These are phyloP conservation scores for Vigna mungo DNA, from an alignment of 306 rosid genomes.

Conservation along the genomic window DNA sequence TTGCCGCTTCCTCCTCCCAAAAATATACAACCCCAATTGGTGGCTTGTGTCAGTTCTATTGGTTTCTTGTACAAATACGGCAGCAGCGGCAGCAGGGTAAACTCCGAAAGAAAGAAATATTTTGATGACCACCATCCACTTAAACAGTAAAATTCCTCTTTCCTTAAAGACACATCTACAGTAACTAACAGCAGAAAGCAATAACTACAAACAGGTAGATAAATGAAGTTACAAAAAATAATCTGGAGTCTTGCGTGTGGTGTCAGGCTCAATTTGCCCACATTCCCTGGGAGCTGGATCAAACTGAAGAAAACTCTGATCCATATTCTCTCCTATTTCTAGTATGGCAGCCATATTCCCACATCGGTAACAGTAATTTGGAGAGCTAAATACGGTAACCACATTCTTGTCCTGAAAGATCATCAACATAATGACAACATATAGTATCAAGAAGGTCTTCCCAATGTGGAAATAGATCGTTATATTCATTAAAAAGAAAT, in stretches of 20 bases:
- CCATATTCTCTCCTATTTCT: conserved; percentile 97
- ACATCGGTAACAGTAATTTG: conserved; percentile 97
- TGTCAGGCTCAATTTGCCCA: conserved; percentile 96
- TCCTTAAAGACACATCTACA: conserved; percentile 74
- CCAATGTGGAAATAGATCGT: not conserved
- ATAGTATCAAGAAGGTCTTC: conserved; percentile 27
- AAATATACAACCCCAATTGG: conserved; percentile 83
- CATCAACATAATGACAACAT: conserved; percentile 23
- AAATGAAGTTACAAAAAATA: conserved; percentile 85
- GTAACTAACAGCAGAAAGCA: conserved; percentile 56
- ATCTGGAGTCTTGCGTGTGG: conserved; percentile 98
- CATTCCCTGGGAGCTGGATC: conserved; percentile 99
- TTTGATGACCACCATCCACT: conserved; percentile 67
- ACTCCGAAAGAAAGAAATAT: conserved; percentile 78
- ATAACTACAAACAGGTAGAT: conserved; percentile 59
- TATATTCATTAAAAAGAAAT: not conserved
- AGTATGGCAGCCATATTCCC: conserved; percentile 99
- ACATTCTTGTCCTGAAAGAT: conserved; percentile 86
- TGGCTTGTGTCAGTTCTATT: conserved; percentile 60
- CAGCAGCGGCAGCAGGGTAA: conserved; percentile 57
- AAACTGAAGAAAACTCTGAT: conserved; percentile 97
- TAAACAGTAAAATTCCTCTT: conserved; percentile 54
- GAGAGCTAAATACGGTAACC: conserved; percentile 98
- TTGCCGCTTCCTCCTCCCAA: conserved; percentile 62
- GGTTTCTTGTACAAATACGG: conserved; percentile 67